Percentiles rank a stretch among this genome's conserved stretches.
These are phyloP conservation scores for Fraxinus nigra DNA, from an alignment of 305 asterid genomes.

Conservation along the genomic window DNA sequence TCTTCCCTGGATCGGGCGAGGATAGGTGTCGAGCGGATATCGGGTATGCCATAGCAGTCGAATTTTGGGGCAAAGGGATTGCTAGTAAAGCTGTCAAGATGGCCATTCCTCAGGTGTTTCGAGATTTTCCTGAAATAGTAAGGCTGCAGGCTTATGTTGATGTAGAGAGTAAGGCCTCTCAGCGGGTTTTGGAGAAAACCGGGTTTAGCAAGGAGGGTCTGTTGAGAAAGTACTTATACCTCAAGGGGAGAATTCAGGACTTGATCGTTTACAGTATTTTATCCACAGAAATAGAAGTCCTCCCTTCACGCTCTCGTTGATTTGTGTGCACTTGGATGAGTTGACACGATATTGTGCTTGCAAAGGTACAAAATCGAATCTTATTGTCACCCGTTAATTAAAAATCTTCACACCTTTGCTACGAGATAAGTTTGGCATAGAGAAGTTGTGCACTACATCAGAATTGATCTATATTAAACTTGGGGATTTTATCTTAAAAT, in stretches of 20 bases:
- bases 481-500: too few species aligned
- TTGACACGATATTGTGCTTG: neutral
- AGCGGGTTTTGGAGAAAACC: conserved; percentile 47
- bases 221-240: conserved; percentile 38
- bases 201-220: conserved; percentile 48
- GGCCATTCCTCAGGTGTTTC: conserved; percentile 34
- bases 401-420: too few species aligned
- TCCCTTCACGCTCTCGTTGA: neutral
- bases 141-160: conserved; percentile 42
- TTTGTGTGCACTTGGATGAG: neutral
- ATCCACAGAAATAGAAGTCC: conserved; percentile 18
- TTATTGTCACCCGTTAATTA: neutral
- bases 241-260: conserved; percentile 37
- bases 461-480: too few species aligned
- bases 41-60: conserved; percentile 42
- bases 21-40: conserved; percentile 42
- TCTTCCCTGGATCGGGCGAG: conserved; percentile 37
- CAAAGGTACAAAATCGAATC: neutral
- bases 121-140: conserved; percentile 30
- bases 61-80: conserved; percentile 54
- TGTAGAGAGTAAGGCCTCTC: conserved; percentile 43
- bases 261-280: conserved; percentile 39
- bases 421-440: too few species aligned
- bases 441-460: neutral
- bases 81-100: conserved; percentile 35